Evolutionary conservation across 768 basidiomycete species (phyloP).

Genomic region (Auriscalpium vulgare): DNA sequence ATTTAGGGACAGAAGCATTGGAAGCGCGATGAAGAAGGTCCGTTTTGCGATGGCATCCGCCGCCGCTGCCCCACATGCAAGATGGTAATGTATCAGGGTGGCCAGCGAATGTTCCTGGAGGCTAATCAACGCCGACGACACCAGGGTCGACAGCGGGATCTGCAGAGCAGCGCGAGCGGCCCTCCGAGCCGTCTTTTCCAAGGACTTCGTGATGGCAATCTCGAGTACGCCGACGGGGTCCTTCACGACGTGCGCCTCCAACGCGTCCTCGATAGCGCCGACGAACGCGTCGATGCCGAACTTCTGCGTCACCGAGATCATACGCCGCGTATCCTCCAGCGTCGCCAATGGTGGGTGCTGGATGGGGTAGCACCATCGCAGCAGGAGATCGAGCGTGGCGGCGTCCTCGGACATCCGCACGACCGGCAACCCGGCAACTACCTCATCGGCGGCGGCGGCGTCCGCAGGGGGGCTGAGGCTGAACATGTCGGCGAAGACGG

Average conservation of each 20-base stretch:
- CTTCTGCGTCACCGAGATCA: background rate
- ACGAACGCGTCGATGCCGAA: background rate
- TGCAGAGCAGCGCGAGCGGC: background rate
- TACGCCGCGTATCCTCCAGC: background rate
- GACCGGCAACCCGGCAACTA: background rate
- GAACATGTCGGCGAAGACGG: background rate
- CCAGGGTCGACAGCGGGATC: background rate
- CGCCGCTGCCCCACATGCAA: background rate
- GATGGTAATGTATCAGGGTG: background rate
- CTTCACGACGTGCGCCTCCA: background rate
- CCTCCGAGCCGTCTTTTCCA: background rate
- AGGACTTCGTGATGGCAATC: background rate
- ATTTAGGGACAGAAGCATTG: too few relatives aligned
- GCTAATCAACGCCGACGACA: background rate
- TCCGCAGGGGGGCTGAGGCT: constrained; percentile 15
- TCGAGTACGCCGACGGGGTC: background rate
- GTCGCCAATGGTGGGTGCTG: background rate
- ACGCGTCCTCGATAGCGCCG: background rate
- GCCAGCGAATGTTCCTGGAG: background rate
- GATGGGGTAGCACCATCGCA: background rate
- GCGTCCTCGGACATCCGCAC: background rate
- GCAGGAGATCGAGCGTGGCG: background rate
- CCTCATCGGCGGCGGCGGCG: background rate
- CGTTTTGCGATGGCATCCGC: too few relatives aligned
- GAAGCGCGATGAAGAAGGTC: too few relatives aligned